Evolutionary conservation across 2,329 filamentous ascomycete genomes (phyloP).

Genomic region (Penicillium fuscoglaucum): DNA sequence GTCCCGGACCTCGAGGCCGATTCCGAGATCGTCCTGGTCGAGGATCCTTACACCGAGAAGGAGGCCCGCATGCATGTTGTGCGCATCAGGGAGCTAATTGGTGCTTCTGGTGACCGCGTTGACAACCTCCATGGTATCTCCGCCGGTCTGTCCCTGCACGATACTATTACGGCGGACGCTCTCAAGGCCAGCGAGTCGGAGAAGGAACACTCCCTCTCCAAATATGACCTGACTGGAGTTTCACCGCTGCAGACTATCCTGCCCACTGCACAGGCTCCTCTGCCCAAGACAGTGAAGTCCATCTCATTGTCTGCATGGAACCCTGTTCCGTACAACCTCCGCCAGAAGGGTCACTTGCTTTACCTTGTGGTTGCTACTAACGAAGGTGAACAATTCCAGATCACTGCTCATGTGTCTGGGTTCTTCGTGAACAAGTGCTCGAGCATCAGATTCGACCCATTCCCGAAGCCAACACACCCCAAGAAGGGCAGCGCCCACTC

Average conservation of each 20-base stretch:
- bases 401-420: conserved; percentile 89
- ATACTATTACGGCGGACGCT: conserved; percentile 62
- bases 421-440: conserved; percentile 98
- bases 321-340: conserved; percentile 85
- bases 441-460: conserved; percentile 91
- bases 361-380: conserved; percentile 88
- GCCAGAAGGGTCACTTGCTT: conserved; percentile 87
- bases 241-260: conserved; percentile 71
- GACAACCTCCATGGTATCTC: conserved; percentile 84
- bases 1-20: conserved; percentile 75
- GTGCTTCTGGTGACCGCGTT: conserved; percentile 82
- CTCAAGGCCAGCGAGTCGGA: conserved; percentile 42
- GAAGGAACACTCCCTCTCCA: conserved; percentile 59
- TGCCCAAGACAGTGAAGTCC: conserved; percentile 88
- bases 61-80: conserved; percentile 94
- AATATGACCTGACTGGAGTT: conserved; percentile 74
- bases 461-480: conserved; percentile 67
- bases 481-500: conserved; percentile 83
- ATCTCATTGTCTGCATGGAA: conserved; percentile 93
- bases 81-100: conserved; percentile 86
- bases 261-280: conserved; percentile 63
- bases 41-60: conserved; percentile 98
- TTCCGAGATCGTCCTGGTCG: conserved; percentile 76
- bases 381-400: conserved; percentile 91
- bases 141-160: conserved; percentile 82